A percentile compares a stretch with the other conserved stretches of the same genome.
These are phyloP conservation scores for Vickermania ingenoplastis DNA, from an alignment of 208 protist genomes.

Conservation along the genomic window DNA sequence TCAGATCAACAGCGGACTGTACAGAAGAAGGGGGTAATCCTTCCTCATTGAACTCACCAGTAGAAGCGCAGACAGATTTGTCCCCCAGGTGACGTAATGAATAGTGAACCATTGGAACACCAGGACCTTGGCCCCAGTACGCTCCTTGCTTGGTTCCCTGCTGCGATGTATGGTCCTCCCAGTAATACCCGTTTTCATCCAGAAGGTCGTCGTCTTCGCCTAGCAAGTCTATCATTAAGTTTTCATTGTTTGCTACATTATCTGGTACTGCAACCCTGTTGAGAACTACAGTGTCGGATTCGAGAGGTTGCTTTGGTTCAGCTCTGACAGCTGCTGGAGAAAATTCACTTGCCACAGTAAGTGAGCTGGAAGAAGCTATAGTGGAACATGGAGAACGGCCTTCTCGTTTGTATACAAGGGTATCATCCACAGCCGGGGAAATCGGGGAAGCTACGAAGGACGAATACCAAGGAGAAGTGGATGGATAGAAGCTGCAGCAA, in stretches of 20 bases:
- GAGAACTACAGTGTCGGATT: not conserved
- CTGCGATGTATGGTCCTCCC: not conserved
- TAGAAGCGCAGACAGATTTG: not conserved
- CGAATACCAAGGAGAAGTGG: not conserved
- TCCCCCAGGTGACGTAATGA: not conserved
- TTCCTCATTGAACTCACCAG: not conserved
- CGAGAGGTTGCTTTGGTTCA: not conserved
- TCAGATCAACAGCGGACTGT: not conserved
- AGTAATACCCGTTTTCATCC: not conserved
- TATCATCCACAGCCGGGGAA: not conserved
- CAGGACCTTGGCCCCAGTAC: not conserved
- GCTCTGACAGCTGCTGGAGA: not conserved
- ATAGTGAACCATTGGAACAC: not conserved
- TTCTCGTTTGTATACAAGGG: not conserved
- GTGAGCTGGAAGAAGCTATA: not conserved
- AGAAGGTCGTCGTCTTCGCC: not conserved
- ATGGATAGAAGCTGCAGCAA: not conserved
- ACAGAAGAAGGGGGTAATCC: not conserved
- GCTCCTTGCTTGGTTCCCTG: not conserved
- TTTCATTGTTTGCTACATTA: not conserved
- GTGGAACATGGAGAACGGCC: not conserved
- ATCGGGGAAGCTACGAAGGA: not conserved
- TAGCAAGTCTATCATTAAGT: not conserved
- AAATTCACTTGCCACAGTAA: not conserved
- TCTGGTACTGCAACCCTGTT: not conserved